Base-by-base conservation (phyloP, 2,329 filamentous ascomycete genomes). In the Arthroderma sp. region DNA sequence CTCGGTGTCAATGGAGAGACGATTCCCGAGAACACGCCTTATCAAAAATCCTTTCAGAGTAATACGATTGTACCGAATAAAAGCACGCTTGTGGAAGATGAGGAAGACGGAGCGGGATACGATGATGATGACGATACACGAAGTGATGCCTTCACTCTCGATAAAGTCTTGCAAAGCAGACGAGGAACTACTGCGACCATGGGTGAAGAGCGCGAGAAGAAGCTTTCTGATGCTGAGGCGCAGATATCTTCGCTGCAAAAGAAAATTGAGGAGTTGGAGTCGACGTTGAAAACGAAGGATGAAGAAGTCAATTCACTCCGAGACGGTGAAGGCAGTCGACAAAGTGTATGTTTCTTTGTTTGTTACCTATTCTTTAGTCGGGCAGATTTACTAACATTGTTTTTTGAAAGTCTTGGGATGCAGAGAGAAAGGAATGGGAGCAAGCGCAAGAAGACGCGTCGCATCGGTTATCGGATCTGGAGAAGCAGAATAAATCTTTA, bases 11-110 rank as follows among this genome's bases (percentile, higher is more conserved):
- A 76, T 48, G 65, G 79, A 55, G 79, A 83, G 43, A 83, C 79
- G 51, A 52, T 52, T 5, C 48, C 49, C 9, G 50, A 52, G 42
- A 81, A 82, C 36, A 75, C 85, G 38, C 88, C 88, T 4, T 77
- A 85, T 53, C 83, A 85, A 10, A 94, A 93, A 60, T 87, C 87
- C 33, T 87, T 94, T 53, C 88, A 94, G 60, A 89, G 83, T 59
- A 96, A 94, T 59, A 96, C 87, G 0, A 94, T 96, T 56, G 83
- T 96, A 30, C 91, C 91, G 0, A 96, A 95, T 60, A 98, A 96
- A 67, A 94, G 89, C 57, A 95, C 85, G 0, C 88, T 96, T 81
- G 79, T 96, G 1, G 91, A 98, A 62, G 91, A 96, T 59, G 88
- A 94, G 52, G 87, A 94, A 54, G 85, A 86, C 51, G 66, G 66